Base-by-base conservation (phyloP, 352 stramenopile species). In the Halophytophthora polymorphica region DNA sequence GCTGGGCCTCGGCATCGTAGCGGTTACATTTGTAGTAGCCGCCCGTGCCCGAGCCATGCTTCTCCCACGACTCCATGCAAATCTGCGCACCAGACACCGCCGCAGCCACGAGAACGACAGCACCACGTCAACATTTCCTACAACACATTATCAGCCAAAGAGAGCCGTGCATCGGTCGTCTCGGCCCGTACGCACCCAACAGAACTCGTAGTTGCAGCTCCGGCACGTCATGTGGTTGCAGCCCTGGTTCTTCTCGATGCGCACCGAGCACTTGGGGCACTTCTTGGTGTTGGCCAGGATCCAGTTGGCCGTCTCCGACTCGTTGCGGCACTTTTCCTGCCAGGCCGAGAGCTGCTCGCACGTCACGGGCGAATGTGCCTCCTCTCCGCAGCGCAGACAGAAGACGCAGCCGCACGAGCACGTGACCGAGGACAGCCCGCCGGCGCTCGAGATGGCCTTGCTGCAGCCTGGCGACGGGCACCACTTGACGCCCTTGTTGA, bases 21-120 rank as follows among this genome's bases (percentile, higher is more conserved):
- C 96, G 96, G 73, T 99, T 99, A 76, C 97, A 99, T 73, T 99
- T 98, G 78, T 99, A 99, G 78, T 98, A 99, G 12, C 97, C 97
- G 29, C 97, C 96, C 6, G 95, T 99, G 37, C 90, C 95, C 2
- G 95, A 91, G 10, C 96, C 96, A 60, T 99, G 96, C 40, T 98
- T 93, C n/a, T 71, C 64, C 96, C 96, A 99, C 40, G 89, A 71
- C 43, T 96, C 92, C 86, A 98, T 97, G 70, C 96, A 99, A 53
- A 92, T 94, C 77, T 78, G 54, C 8, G 17, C 12, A 8, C 8
- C 14, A 50, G 2, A 45, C 28, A n/a, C n/a, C n/a, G n/a, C n/a
- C n/a, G n/a, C n/a, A n/a, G n/a, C n/a, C n/a, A n/a, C n/a, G n/a
- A n/a, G n/a, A n/a, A n/a, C n/a, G n/a, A n/a, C n/a, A n/a, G n/a